Conservation (phyloP, 345 rosid species). For the Murraya koenigii region DNA sequence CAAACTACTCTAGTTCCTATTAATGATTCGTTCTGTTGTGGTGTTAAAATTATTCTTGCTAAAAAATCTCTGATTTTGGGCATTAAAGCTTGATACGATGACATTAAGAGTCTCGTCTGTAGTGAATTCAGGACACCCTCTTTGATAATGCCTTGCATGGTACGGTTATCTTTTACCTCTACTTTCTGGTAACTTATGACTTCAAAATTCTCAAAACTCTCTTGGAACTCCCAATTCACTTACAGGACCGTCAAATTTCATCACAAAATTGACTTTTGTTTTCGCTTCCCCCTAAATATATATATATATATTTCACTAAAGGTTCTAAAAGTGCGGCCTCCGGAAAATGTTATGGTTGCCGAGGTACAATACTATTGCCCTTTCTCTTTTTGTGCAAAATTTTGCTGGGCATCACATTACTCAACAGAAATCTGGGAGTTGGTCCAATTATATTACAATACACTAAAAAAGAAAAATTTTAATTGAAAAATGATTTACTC, state of each 20-base stretch:
- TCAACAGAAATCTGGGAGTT: too few relatives aligned
- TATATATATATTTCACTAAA: constrained; percentile 32
- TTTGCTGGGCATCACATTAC: too few relatives aligned
- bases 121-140: not conserved
- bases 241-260: not conserved
- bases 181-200: not conserved
- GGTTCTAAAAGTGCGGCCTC: constrained; percentile 60
- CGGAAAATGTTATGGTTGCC: constrained; percentile 48
- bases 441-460: too few relatives aligned
- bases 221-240: not conserved
- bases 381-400: too few relatives aligned
- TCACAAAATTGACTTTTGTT: not conserved
- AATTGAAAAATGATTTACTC: not conserved
- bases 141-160: not conserved
- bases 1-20: too few relatives aligned
- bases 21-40: not conserved
- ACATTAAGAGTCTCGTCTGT: not conserved
- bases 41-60: too few relatives aligned
- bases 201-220: not conserved
- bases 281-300: not conserved
- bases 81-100: too few relatives aligned
- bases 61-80: not conserved
- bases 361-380: constrained; percentile 16
- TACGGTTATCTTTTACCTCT: not conserved
- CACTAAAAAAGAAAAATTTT: not conserved